These are phyloP conservation scores for Eimeria praecox DNA, from an alignment of 169 alveolate species.

Conservation along the genomic window DNA sequence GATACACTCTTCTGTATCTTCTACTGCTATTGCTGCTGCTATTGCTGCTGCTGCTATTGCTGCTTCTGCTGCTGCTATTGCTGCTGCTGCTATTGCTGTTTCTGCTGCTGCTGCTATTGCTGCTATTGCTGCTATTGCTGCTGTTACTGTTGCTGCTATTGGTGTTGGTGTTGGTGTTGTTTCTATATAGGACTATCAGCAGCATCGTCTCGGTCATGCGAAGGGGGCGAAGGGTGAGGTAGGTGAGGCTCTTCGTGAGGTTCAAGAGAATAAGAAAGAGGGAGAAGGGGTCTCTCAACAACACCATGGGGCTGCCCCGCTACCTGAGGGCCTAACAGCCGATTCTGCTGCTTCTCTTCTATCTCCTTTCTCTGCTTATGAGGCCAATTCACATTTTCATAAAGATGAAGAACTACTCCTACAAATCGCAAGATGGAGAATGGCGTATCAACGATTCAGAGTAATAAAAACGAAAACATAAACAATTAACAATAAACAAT, in stretches of 20 bases:
- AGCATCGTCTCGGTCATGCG: constrained; percentile 35
- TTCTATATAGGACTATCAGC: constrained; percentile 33
- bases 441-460: constrained; percentile 26
- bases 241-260: constrained; percentile 24
- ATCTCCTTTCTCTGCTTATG: constrained; percentile 24
- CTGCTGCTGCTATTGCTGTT: too few species aligned
- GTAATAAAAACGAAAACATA: background rate
- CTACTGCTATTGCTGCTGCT: too few species aligned
- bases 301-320: background rate
- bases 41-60: too few species aligned
- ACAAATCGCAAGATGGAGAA: constrained; percentile 45
- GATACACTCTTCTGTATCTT: too few species aligned
- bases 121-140: too few species aligned
- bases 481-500: background rate
- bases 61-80: too few species aligned
- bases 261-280: background rate
- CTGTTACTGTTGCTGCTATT: too few species aligned
- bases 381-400: constrained; percentile 9
- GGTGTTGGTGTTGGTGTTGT: too few species aligned
- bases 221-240: constrained; percentile 61
- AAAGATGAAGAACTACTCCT: background rate
- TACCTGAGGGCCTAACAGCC: constrained; percentile 5
- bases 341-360: background rate
- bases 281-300: background rate
- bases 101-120: too few species aligned